Evolutionary conservation across 257 asterid species (phyloP).

Genomic region (Vinca minor): DNA sequence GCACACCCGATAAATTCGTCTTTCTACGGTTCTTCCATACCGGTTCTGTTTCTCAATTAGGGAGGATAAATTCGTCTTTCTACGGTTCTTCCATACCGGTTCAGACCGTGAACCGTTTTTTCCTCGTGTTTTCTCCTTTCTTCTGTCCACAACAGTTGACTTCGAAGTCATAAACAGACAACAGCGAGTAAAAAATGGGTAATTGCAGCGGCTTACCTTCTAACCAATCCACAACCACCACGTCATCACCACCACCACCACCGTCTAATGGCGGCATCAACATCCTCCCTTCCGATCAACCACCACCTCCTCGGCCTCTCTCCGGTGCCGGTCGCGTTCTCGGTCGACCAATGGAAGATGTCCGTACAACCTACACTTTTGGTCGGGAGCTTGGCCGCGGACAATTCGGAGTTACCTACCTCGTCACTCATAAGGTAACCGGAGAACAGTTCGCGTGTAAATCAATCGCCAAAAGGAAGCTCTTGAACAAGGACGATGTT

Average conservation of each 20-base stretch:
- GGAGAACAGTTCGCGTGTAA: conserved; percentile 61
- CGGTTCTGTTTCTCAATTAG: too few species aligned
- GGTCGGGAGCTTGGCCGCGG: conserved; percentile 91
- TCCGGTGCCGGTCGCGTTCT: conserved; percentile 65
- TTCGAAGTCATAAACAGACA: conserved; percentile 20
- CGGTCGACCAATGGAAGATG: conserved; percentile 67
- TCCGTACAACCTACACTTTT: conserved; percentile 51
- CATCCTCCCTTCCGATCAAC: conserved; percentile 46
- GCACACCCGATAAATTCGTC: too few species aligned
- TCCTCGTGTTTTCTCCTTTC: neutral
- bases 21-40: too few species aligned
- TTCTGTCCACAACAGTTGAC: conserved; percentile 20
- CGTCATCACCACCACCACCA: conserved; percentile 10
- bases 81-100: neutral
- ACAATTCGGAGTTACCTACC: conserved; percentile 80
- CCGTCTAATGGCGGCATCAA: conserved; percentile 32
- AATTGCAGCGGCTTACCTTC: conserved; percentile 42
- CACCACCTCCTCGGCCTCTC: conserved; percentile 55
- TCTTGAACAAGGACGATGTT: conserved; percentile 52
- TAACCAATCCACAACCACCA: conserved; percentile 21
- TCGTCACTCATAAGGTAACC: conserved; percentile 55
- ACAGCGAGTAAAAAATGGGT: conserved; percentile 35
- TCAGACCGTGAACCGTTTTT: neutral
- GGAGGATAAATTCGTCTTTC: conserved; percentile 4
- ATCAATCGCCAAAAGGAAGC: conserved; percentile 79